Conservation (phyloP, 1,139 yeast genomes). For the Lodderomyces beijingensis region DNA sequence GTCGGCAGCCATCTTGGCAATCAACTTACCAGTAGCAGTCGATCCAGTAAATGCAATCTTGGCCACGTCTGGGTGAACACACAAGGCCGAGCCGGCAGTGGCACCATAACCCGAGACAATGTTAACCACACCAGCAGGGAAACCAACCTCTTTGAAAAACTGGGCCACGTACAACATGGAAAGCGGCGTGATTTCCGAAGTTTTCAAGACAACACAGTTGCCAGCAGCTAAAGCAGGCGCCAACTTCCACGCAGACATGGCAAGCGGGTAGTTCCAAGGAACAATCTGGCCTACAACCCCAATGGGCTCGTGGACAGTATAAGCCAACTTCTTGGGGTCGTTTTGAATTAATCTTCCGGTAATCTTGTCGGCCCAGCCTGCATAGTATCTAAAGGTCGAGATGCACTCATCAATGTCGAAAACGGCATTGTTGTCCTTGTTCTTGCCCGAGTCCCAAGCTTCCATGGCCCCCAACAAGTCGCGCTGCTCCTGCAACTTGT, state of each 20-base stretch:
- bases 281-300: slow-evolving; percentile 79
- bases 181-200: slow-evolving; percentile 65
- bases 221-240: slow-evolving; percentile 71
- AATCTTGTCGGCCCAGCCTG: slow-evolving; percentile 82
- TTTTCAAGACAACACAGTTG: slow-evolving; percentile 58
- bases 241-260: slow-evolving; percentile 58
- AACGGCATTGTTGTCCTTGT: slow-evolving; percentile 45
- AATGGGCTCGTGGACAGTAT: slow-evolving; percentile 76
- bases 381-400: slow-evolving; percentile 61
- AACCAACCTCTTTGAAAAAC: slow-evolving; percentile 58
- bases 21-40: slow-evolving; percentile 56
- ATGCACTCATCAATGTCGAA: slow-evolving; percentile 60
- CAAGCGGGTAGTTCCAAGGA: slow-evolving; percentile 62
- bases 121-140: slow-evolving; percentile 69
- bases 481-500: slow-evolving; percentile 50
- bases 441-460: slow-evolving; percentile 80
- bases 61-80: slow-evolving; percentile 51
- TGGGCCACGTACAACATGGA: slow-evolving; percentile 53
- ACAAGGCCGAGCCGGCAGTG: slow-evolving; percentile 55
- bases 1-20: slow-evolving; percentile 58
- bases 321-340: slow-evolving; percentile 64
- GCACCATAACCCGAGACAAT: slow-evolving; percentile 55
- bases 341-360: slow-evolving; percentile 67
- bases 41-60: slow-evolving; percentile 68
- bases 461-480: slow-evolving; percentile 64